These are phyloP conservation scores for Fusarium fujikuroi DNA, from an alignment of 2,329 filamentous ascomycete genomes.

Conservation along the genomic window DNA sequence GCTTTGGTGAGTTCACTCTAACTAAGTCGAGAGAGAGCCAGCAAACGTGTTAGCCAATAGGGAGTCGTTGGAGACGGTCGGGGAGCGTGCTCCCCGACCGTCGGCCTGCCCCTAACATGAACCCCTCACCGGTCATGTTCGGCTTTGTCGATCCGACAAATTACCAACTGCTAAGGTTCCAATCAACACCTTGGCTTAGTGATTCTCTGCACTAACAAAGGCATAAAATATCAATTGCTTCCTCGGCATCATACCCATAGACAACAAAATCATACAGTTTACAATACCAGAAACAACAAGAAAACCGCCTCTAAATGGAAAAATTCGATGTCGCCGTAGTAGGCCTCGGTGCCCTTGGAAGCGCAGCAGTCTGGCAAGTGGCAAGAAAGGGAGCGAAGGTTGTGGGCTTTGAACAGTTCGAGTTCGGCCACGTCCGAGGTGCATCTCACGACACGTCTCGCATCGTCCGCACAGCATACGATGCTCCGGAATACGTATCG, in stretches of 20 bases:
- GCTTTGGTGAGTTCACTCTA: too few relatives aligned
- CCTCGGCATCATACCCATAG: too few relatives aligned
- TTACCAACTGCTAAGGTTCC: too few relatives aligned
- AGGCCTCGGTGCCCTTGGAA: conserved; percentile 2
- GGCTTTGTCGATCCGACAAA: background rate
- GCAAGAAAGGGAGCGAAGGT: background rate
- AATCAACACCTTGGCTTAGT: background rate
- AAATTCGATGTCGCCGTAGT: background rate
- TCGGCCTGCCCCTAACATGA: background rate
- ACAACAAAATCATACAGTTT: background rate
- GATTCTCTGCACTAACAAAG: too few relatives aligned
- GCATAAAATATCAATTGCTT: background rate
- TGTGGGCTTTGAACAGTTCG: background rate
- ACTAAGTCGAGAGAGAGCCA: too few relatives aligned
- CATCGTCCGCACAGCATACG: conserved; percentile 1
- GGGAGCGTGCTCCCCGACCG: background rate
- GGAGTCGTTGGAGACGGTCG: background rate
- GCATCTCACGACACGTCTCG: conserved; percentile 10
- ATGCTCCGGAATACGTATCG: conserved; percentile 1
- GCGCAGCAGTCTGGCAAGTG: background rate
- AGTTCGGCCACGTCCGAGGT: conserved; percentile 1
- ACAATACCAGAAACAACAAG: background rate
- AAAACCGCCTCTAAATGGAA: background rate
- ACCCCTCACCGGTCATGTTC: background rate
- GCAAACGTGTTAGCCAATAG: too few relatives aligned